Base-by-base conservation (phyloP, 306 rosid species). In the Corylus avellana region DNA sequence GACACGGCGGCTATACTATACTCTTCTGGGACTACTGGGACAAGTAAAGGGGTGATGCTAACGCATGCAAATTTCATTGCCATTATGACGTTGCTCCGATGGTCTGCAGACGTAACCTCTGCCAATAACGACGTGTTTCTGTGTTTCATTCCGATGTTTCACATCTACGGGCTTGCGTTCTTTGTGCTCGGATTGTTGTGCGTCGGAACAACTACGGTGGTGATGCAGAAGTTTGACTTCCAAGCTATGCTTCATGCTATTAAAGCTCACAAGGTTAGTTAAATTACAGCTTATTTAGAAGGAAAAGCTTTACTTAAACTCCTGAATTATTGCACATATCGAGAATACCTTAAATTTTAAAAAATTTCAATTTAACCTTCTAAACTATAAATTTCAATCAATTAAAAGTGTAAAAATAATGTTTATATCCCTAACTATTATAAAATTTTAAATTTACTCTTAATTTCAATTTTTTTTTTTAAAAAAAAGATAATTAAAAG, bases 111-210 rank as follows among this genome's bases (percentile, higher is more conserved):
- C 39, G 66, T 73, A 44, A 72, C 87, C 61, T 68, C 75, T 57
- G 76, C 97, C 0, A 79, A 74, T 49, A 70, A 88, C 79, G 97
- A 92, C 78, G 87, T 90, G 51, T 94, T 85, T 71, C 79, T 94
- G 49, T 93, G 93, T 81, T 92, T 94, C 93, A 80, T 94, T 76
- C 98, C 98, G 0, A 90, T 92, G 92, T 92, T 94, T 79, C 98
- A 92, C 79, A 64, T 92, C 57, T 94, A 91, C 74, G 98, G 98
- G 51, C 82, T 94, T 5, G 77, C 85, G 39, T 91, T 94, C 85
- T 92, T 91, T 56, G 97, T 83, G 12, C 79, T 94, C 6, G 97
- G 95, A 37, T 71, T 92, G 72, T 78, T 91, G 77, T 87, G 89
- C 74, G 48, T 32, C 47, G 95, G 97, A 75, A 76, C 66, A 50